Conservation (phyloP, 371 early-diverging fungal species). For the Actinomucor elegans region DNA sequence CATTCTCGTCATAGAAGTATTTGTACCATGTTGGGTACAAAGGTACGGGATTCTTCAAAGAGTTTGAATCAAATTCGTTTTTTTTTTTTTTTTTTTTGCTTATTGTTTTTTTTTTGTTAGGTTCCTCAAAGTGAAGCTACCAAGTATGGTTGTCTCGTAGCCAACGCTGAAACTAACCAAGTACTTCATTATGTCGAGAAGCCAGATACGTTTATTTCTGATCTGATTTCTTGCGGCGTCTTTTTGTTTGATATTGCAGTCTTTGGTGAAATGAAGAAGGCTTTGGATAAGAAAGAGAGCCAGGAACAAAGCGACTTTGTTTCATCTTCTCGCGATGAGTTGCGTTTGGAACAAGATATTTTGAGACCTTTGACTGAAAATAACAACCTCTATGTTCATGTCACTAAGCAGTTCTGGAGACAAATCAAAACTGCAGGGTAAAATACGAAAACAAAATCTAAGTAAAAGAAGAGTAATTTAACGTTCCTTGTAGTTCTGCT, state of each 20-base stretch:
- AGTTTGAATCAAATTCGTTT: too few species aligned
- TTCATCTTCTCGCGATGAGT: constrained; percentile 32
- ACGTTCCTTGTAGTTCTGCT: constrained; percentile 64
- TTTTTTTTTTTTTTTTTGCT: constrained; percentile 88
- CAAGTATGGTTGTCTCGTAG: constrained; percentile 91
- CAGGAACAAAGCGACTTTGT: constrained; percentile 13
- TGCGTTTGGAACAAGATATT: constrained; percentile 88
- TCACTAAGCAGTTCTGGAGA: constrained; percentile 85
- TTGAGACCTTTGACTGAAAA: constrained; percentile 81
- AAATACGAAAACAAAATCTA: too few species aligned
- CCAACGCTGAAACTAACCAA: constrained; percentile 79
- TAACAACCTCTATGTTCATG: constrained; percentile 80
- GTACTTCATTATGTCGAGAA: constrained; percentile 97
- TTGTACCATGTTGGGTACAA: constrained; percentile 87
- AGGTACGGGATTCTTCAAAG: too few species aligned
- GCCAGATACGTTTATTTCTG: constrained; percentile 91
- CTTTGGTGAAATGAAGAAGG: constrained; percentile 82
- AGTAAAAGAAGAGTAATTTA: not conserved
- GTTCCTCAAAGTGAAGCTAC: constrained; percentile 68
- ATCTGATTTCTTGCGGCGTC: constrained; percentile 92
- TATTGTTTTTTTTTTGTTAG: constrained; percentile 85
- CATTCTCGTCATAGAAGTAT: constrained; percentile 78
- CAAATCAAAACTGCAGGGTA: constrained; percentile 88
- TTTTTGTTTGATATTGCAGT: constrained; percentile 87
- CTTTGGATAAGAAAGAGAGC: constrained; percentile 67